Conservation (phyloP, 371 early-diverging fungal species). For the Actinomucor elegans region DNA sequence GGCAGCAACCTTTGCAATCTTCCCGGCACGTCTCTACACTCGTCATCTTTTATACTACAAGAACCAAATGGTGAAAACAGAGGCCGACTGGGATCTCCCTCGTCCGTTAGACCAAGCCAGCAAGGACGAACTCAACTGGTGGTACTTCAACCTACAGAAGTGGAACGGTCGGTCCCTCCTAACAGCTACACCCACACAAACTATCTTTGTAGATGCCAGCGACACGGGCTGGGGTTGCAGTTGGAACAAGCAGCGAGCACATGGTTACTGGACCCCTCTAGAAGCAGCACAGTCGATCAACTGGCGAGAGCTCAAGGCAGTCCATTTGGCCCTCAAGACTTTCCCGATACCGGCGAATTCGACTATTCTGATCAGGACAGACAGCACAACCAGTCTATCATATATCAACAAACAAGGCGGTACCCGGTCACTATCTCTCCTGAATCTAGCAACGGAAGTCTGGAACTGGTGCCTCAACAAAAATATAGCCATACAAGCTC, state of each 20-base stretch:
- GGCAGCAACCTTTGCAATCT: conserved; percentile 14
- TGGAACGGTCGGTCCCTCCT: conserved; percentile 16
- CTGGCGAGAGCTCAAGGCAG: conserved; percentile 21
- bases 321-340: neutral
- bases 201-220: conserved; percentile 19
- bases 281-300: conserved; percentile 20
- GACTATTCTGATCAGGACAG: conserved; percentile 21
- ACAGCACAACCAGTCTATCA: conserved; percentile 26
- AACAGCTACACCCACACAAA: neutral
- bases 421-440: conserved; percentile 18
- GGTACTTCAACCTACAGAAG: neutral
- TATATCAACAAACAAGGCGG: conserved; percentile 34
- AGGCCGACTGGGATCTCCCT: neutral
- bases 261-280: conserved; percentile 13
- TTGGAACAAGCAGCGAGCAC: neutral
- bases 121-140: conserved; percentile 12
- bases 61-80: neutral
- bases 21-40: conserved; percentile 17
- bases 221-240: conserved; percentile 18
- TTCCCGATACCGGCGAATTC: conserved; percentile 1
- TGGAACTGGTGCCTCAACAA: conserved; percentile 15
- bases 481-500: conserved; percentile 8
- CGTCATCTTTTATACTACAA: conserved; percentile 10
- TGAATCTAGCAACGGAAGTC: conserved; percentile 3
- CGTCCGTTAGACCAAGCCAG: conserved; percentile 1